Evolutionary conservation across 176 grass and related monocot genomes (phyloP), one percentile per base, ranked within the genome.

Genomic region (Oryza australiensis): DNA sequence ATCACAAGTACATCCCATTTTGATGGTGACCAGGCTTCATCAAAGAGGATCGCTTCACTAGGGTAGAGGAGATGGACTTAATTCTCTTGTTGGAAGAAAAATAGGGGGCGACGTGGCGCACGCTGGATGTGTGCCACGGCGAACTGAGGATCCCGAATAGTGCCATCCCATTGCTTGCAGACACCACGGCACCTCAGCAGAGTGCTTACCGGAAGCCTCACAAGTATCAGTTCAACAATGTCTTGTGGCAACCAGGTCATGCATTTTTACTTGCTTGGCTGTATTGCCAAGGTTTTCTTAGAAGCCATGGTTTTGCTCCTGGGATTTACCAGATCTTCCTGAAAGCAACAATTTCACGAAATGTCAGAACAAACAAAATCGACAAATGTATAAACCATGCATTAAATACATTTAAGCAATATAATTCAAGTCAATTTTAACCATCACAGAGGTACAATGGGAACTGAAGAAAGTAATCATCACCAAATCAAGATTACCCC

Each of bases 161-260:
- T 26, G 42, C 14, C 60, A 34, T 24, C 23, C 85, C 79, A 82
- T 29, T 38, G 51, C 85, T 82, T 87, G 79, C 85, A 87, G 29
- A 87, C 85, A 40, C 12, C 49, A 53, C 5, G 68, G 16, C 78
- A 87, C 12, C 12, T 64, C 79, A 76, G 22, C 16, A 82, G 68
- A 53, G 73, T 29, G 65, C 65, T 82, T 41, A 82, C 72, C 6
- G 79, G 30, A 71, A 82, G 73, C 53, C 79, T 64, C 2, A 71
- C 32, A 82, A 82, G 60, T 82, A 87, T 77, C 27, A 24, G 38
- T 45, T 77, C 72, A 12, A 87, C 22, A 16, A 77, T 45, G 5
- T 82, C 85, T 46, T 22, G 0, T 6, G 64, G 64, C n/a, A 82
- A 60, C 28, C 15, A 37, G 35, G 35, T 37, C 35, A 37, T 37